phyloP scores from a whole-genome alignment of 2,329 filamentous ascomycete species.

The Torrubiellomyces zombiae region DNA sequence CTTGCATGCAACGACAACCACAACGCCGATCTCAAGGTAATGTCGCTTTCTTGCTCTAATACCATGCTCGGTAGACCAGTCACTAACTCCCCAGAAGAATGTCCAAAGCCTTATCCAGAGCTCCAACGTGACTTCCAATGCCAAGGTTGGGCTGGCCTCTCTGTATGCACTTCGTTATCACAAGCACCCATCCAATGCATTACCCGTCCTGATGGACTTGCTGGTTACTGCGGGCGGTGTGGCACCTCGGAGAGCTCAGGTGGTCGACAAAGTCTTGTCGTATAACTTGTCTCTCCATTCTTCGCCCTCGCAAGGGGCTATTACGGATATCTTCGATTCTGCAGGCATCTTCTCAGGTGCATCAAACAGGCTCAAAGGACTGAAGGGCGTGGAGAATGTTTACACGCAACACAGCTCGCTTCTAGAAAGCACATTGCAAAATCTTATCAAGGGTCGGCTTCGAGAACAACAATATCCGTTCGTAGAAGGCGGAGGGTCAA shows the following conservation, averaged over 20 bases:
- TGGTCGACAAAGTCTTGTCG: slow-evolving; percentile 65
- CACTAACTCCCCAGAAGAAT: slow-evolving; percentile 31
- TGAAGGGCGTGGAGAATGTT: slow-evolving; percentile 96
- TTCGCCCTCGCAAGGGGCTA: slow-evolving; percentile 56
- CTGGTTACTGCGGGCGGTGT: slow-evolving; percentile 73
- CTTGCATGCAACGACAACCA: slow-evolving; percentile 96
- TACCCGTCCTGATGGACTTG: slow-evolving; percentile 74
- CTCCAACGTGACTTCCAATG: slow-evolving; percentile 57
- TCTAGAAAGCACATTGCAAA: slow-evolving; percentile 74
- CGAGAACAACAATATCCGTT: slow-evolving; percentile 85
- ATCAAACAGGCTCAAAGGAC: slow-evolving; percentile 73
- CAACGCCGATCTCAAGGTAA: slow-evolving; percentile 71
- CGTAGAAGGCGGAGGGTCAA: slow-evolving; percentile 72
- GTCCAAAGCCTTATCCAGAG: slow-evolving; percentile 77
- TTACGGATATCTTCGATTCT: slow-evolving; percentile 84
- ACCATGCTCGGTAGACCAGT: background rate
- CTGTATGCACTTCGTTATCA: slow-evolving; percentile 92
- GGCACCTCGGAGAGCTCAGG: slow-evolving; percentile 54
- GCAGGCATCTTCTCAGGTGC: slow-evolving; percentile 83
- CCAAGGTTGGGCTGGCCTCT: slow-evolving; percentile 78
- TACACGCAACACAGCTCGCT: slow-evolving; percentile 94
- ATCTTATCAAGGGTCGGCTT: slow-evolving; percentile 79
- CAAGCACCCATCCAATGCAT: slow-evolving; percentile 67
- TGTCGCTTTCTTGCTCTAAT: slow-evolving; percentile 6
- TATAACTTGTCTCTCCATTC: slow-evolving; percentile 82